Evolutionary conservation across 2,329 filamentous ascomycete species (phyloP), one percentile per base, ranked within the genome.

Genomic region (Coccinonectria pachysandricola): DNA sequence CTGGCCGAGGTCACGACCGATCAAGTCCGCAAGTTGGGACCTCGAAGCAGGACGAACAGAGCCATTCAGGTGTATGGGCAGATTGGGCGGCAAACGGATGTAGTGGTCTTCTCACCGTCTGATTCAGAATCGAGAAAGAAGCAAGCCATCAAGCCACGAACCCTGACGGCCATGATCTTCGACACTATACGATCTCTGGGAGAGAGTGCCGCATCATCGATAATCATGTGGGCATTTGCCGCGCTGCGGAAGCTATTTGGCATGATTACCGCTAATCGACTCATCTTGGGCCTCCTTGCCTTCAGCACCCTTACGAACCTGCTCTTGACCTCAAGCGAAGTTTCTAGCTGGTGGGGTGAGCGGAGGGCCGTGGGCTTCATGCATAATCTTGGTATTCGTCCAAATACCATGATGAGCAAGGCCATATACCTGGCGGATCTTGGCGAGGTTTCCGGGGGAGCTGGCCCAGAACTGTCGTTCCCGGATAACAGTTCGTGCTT

Each of bases 391-490:
- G 88, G 88, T 7, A 75, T 96, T 6, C 69, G 71, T 3, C 84
- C 87, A 6, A 80, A 92, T 40, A 56, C 68, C 12, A 70, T 79
- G 36, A 88, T 95, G 82, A 82, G 79, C 55, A 85, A 79, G 52
- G 75, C 83, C 7, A 74, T 98, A 14, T 94, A 91, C 49, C 57
- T 95, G 30, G 67, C 66, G 26, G 88, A 96, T 51, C 63, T 96
- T 25, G 77, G 86, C 32, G 72, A 80, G 36, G 74, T 71, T 10
- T 53, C 63, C 9, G 60, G 59, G 8, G 50, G 52, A 3, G 40
- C 48, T 6, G 48, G 52, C 3, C 41, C 48, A 10, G 39, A 45
- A 9, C 34, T 47, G 3, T 34, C 34, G 4, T 59, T 58, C 45
- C 59, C 60, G 4, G 46, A 50, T 9, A 64, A 62, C 18, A 74